A percentile compares a stretch with the other conserved stretches of the same genome.
Evolutionary conservation across 2,329 filamentous ascomycete genomes (phyloP).

Genomic region (Penicillium sp.): DNA sequence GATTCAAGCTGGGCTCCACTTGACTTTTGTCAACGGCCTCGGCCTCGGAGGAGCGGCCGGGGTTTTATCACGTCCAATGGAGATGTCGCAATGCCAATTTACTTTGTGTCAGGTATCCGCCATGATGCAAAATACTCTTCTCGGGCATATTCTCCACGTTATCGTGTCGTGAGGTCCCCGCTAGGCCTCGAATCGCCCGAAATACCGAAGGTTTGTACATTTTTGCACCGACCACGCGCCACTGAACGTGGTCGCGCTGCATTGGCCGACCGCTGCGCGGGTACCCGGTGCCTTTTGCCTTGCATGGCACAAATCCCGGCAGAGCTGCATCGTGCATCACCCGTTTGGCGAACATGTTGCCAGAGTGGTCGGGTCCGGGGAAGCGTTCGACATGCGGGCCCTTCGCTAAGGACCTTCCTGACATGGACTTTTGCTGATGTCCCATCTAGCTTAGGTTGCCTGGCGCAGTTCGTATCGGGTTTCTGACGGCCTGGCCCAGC

Average conservation of each 20-base stretch:
- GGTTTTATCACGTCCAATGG: neutral
- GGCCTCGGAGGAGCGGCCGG: neutral
- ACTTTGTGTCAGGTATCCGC: neutral
- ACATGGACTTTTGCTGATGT: neutral
- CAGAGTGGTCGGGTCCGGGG: neutral
- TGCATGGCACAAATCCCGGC: neutral
- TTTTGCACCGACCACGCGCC: constrained; percentile 5
- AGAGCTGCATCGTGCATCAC: neutral
- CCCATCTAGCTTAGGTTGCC: neutral
- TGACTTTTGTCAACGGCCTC: neutral
- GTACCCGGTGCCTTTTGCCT: neutral
- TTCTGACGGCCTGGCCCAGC: neutral
- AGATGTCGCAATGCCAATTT: neutral
- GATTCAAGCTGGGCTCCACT: constrained; percentile 4
- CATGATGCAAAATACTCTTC: neutral
- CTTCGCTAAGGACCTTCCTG: neutral
- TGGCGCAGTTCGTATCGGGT: neutral
- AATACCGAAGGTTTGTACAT: neutral
- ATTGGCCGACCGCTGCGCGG: neutral
- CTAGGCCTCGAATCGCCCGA: neutral
- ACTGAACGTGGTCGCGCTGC: constrained; percentile 4
- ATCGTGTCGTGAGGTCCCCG: neutral
- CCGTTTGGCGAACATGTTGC: neutral
- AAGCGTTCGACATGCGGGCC: neutral
- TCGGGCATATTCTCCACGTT: neutral